A percentile compares a stretch with the other conserved stretches of the same genome.
Evolutionary conservation across 768 basidiomycete genomes (phyloP).

Genomic region (Leucocoprinus sp.): DNA sequence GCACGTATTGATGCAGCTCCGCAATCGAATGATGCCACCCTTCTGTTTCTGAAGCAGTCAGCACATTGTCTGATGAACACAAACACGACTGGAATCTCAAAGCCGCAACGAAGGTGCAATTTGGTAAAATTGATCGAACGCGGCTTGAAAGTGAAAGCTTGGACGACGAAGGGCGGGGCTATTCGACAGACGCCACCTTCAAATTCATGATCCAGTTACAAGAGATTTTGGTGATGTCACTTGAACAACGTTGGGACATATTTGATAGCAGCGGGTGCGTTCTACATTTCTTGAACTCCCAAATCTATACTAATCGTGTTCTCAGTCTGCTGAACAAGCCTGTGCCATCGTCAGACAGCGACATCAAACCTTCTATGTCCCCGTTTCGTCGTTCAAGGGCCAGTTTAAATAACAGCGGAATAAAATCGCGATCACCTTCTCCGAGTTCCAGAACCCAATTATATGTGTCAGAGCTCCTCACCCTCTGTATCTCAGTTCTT

Average conservation of each 20-base stretch:
- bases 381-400: constrained; percentile 38
- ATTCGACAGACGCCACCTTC: constrained; percentile 60
- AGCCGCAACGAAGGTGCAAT: constrained; percentile 19
- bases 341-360: not conserved
- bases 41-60: constrained; percentile 38
- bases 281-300: not conserved
- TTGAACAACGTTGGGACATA: constrained; percentile 52
- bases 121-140: constrained; percentile 7
- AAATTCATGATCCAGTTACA: constrained; percentile 56
- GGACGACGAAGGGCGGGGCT: constrained; percentile 40
- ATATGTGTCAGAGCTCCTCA: constrained; percentile 44
- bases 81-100: constrained; percentile 35
- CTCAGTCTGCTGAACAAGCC: not conserved
- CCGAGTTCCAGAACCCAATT: constrained; percentile 23
- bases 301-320: not conserved
- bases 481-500: constrained; percentile 50
- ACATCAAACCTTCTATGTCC: constrained; percentile 18
- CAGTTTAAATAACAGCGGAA: constrained; percentile 33
- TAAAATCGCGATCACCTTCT: constrained; percentile 46
- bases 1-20: constrained; percentile 57
- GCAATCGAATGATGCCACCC: constrained; percentile 47
- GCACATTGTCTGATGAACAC: constrained; percentile 35
- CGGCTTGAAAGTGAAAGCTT: constrained; percentile 31
- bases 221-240: constrained; percentile 49
- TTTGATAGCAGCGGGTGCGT: constrained; percentile 43